Percentiles rank a stretch among this genome's conserved stretches.
Conservation (phyloP, 2,329 filamentous ascomycete species). For the Sporothrix schenckii region DNA sequence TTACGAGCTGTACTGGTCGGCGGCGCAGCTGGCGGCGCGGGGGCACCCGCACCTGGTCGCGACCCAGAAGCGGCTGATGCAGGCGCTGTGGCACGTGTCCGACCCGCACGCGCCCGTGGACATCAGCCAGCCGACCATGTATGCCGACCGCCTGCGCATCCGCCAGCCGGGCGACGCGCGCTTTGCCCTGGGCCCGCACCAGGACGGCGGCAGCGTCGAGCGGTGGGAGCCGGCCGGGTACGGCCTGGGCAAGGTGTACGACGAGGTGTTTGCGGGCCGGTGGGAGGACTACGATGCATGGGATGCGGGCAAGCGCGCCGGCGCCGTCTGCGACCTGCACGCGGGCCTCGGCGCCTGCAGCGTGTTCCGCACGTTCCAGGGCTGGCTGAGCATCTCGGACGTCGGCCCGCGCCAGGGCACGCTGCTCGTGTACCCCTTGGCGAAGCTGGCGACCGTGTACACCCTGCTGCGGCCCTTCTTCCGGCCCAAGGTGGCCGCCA, state of each 20-base stretch:
- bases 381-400: constrained; percentile 81
- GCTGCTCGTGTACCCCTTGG: constrained; percentile 76
- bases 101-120: constrained; percentile 28
- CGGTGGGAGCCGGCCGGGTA: constrained; percentile 74
- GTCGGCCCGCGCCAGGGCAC: constrained; percentile 76
- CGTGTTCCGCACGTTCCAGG: constrained; percentile 87
- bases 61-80: constrained; percentile 64
- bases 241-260: constrained; percentile 68
- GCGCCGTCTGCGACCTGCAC: constrained; percentile 74
- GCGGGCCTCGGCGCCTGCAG: constrained; percentile 78
- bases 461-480: constrained; percentile 85
- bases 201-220: constrained; percentile 74
- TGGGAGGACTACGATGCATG: constrained; percentile 86
- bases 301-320: constrained; percentile 71
- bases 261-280: constrained; percentile 68
- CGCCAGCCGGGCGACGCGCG: constrained; percentile 69
- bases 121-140: constrained; percentile 59
- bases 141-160: constrained; percentile 73
- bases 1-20: constrained; percentile 76
- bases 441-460: constrained; percentile 77
- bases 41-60: constrained; percentile 65
- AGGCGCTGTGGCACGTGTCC: constrained; percentile 60
- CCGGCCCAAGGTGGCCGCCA: constrained; percentile 48
- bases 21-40: constrained; percentile 67
- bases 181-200: constrained; percentile 73